A percentile compares a stretch with the other conserved stretches of the same genome.
Evolutionary conservation across 225 moss, liverwort and hornwort genomes (phyloP).

Genomic region (Physcomitrium patens): DNA sequence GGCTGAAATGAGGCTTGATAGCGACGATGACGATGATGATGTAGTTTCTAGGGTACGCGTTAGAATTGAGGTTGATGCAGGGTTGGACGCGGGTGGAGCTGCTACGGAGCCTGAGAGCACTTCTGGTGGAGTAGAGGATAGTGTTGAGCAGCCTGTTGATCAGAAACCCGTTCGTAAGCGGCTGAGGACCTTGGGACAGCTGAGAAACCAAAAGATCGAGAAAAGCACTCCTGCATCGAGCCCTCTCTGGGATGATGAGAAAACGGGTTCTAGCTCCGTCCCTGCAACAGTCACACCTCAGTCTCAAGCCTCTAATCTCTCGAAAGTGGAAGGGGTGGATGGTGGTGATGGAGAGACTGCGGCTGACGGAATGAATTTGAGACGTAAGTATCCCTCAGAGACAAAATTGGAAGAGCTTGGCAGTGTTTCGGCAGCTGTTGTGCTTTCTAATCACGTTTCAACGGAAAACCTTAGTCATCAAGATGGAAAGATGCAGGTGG

Average conservation of each 20-base stretch:
- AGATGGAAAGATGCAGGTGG: slow-evolving; percentile 42
- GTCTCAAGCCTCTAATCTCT: slow-evolving; percentile 6
- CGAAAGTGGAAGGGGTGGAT: slow-evolving; percentile 22
- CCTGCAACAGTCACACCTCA: slow-evolving; percentile 26
- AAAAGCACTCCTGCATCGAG: slow-evolving; percentile 26
- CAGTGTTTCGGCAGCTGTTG: slow-evolving; percentile 25
- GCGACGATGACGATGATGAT: slow-evolving; percentile 46
- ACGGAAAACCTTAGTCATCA: slow-evolving; percentile 19
- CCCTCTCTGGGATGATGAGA: slow-evolving; percentile 34
- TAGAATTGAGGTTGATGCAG: slow-evolving; percentile 36
- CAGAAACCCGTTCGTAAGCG: slow-evolving; percentile 72
- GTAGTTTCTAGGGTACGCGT: slow-evolving; percentile 42
- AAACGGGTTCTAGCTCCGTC: slow-evolving; percentile 34
- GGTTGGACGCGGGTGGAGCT: background rate
- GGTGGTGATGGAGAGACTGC: slow-evolving; percentile 20
- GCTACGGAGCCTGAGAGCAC: slow-evolving; percentile 10
- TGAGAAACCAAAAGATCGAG: slow-evolving; percentile 58
- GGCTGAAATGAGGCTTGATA: slow-evolving; percentile 31
- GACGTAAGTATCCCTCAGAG: background rate
- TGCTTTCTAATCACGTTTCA: slow-evolving; percentile 18
- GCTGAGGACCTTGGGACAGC: slow-evolving; percentile 82
- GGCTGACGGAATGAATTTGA: background rate
- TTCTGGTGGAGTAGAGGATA: slow-evolving; percentile 9
- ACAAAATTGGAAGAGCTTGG: slow-evolving; percentile 27
- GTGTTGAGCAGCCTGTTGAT: slow-evolving; percentile 11